phyloP scores from a whole-genome alignment of 768 basidiomycete species.

The Lactifluus hygrophoroides region DNA sequence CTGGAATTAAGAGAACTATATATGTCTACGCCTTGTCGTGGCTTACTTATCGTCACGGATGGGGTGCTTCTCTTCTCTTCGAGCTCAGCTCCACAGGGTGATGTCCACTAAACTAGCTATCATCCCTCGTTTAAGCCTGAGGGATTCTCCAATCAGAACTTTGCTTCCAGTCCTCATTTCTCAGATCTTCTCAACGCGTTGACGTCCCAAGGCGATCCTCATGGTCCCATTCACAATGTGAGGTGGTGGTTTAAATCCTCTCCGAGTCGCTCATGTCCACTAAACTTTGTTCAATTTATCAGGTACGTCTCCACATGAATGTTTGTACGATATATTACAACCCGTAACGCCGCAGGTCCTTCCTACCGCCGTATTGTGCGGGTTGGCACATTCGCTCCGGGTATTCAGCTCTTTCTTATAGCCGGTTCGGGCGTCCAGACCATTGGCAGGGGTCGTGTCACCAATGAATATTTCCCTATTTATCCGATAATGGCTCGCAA shows the following conservation, averaged over 20 bases:
- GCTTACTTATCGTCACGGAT: too few species aligned
- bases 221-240: not conserved
- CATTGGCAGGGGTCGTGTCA: not conserved
- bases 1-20: too few species aligned
- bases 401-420: not conserved
- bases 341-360: not conserved
- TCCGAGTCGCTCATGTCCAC: too few species aligned
- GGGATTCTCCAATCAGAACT: not conserved
- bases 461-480: not conserved
- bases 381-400: not conserved
- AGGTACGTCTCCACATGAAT: not conserved
- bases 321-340: not conserved
- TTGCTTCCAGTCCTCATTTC: not conserved
- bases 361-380: not conserved
- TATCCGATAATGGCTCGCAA: not conserved
- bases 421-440: not conserved
- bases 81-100: not conserved
- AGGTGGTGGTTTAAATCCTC: too few species aligned
- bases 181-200: not conserved
- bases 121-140: not conserved
- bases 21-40: not conserved
- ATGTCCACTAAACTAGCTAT: not conserved
- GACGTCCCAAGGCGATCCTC: constrained; percentile 10
- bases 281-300: not conserved
- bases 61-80: constrained; percentile 11